phyloP scores from a whole-genome alignment of 1,284 basidiomycete species.

The Stygiomarasmius scandens region DNA sequence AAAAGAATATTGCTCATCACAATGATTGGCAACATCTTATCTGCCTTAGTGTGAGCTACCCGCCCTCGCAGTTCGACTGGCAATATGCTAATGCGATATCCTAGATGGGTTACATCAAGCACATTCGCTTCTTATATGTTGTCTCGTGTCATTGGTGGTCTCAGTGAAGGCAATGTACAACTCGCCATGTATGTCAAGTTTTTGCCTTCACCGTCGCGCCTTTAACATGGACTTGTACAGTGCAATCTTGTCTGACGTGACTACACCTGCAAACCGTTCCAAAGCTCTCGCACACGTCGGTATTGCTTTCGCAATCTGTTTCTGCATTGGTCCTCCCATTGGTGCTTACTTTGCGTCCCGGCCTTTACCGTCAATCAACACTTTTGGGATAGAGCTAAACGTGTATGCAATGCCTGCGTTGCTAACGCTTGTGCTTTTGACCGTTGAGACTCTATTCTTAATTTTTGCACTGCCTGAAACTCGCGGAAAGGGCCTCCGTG shows the following conservation, averaged over 20 bases:
- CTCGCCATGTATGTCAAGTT: conserved; percentile 65
- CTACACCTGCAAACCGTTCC: conserved; percentile 74
- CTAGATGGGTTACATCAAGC: conserved; percentile 85
- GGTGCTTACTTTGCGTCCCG: conserved; percentile 80
- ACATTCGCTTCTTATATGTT: conserved; percentile 86
- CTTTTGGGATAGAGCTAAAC: conserved; percentile 72
- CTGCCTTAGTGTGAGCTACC: conserved; percentile 74
- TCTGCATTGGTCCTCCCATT: conserved; percentile 83
- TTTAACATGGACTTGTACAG: conserved; percentile 38
- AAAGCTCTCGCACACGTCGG: conserved; percentile 89
- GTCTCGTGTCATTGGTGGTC: conserved; percentile 86
- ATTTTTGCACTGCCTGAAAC: conserved; percentile 80
- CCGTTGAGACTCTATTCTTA: conserved; percentile 74
- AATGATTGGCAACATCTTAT: conserved; percentile 91
- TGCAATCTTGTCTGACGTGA: conserved; percentile 88
- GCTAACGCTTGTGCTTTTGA: conserved; percentile 72
- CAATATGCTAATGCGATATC: conserved; percentile 3
- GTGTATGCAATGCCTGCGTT: conserved; percentile 85
- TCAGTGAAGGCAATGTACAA: conserved; percentile 88
- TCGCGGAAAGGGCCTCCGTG: conserved; percentile 44
- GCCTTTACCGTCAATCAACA: conserved; percentile 61
- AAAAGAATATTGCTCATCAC: conserved; percentile 78
- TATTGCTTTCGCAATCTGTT: conserved; percentile 92
- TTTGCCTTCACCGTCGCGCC: neutral
- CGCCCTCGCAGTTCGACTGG: neutral